Evolutionary conservation across 2,329 filamentous ascomycete species (phyloP), one percentile per base, ranked within the genome.

Genomic region (Tympanopsis confertula): DNA sequence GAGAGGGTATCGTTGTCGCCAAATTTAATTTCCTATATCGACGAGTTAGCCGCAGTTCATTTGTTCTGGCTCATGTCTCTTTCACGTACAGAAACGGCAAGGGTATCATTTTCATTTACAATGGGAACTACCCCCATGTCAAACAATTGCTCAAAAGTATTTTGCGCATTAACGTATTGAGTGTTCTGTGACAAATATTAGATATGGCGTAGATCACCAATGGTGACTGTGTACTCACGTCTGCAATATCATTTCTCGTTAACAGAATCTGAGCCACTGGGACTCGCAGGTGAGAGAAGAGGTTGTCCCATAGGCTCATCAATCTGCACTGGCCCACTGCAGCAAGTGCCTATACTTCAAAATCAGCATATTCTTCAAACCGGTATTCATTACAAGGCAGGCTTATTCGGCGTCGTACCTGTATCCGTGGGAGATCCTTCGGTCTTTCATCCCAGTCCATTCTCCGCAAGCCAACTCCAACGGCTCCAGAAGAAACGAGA

Each of bases 1-100:
- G 77, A 82, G 38, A 86, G 60, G 2, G 81, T 85, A 53, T 86
- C 81, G 48, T 86, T 86, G 59, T 85, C 81, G 43, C 81, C 81
- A 51, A 86, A 85, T 64, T 85, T 85, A 56, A 85, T 85, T 69
- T 86, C 30, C 30, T 33, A n/a, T 17, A 15, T 33, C 10, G 15
- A 18, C n/a, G n/a, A n/a, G n/a, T n/a, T n/a, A n/a, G n/a, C n/a
- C n/a, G n/a, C n/a, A n/a, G n/a, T n/a, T n/a, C n/a, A n/a, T n/a
- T n/a, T n/a, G n/a, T n/a, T n/a, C n/a, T n/a, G n/a, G n/a, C n/a
- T n/a, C n/a, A n/a, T n/a, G n/a, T n/a, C n/a, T n/a, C n/a, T n/a
- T 7, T 13, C 30, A 18, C 30, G 7, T 33, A 33, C 81, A 41
- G 79, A 75, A 45, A 86, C 81, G 10, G 78, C 75, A 38, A 86